Percentiles rank a stretch among this genome's conserved stretches.
Evolutionary conservation across 371 early-diverging fungal genomes (phyloP).

Genomic region (Mortierella sp.): DNA sequence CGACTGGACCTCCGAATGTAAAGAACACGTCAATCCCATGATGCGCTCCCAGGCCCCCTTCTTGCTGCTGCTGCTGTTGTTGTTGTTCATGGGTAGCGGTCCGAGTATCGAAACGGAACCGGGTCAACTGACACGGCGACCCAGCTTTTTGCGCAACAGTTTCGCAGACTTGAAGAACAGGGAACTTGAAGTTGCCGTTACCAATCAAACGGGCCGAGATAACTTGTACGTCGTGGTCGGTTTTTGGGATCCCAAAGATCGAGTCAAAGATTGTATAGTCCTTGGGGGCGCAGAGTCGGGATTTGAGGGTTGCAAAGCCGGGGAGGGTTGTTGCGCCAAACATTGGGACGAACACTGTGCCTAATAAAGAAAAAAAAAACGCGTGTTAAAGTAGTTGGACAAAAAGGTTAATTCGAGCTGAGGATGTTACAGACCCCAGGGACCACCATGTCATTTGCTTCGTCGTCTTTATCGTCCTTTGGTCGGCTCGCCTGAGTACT

Average conservation of each 20-base stretch:
- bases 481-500: no score
- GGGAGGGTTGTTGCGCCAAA: neutral
- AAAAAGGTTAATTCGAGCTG: no score
- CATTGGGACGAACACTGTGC: neutral
- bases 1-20: neutral
- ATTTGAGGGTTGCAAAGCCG: constrained; percentile 3
- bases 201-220: constrained; percentile 1
- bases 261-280: constrained; percentile 13
- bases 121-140: neutral
- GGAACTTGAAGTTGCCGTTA: neutral
- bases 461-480: no score
- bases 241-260: constrained; percentile 15
- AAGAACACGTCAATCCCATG: neutral
- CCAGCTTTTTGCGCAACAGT: neutral
- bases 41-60: neutral
- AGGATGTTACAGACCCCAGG: no score
- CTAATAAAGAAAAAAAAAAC: neutral
- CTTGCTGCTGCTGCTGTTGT: no score
- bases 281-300: constrained; percentile 10
- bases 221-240: constrained; percentile 1
- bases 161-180: neutral
- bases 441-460: no score
- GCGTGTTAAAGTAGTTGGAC: no score
- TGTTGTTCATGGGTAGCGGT: no score
- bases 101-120: neutral